These are phyloP conservation scores for Amaranthus hypochondriacus DNA, from an alignment of 148 eudicot genomes.

Conservation along the genomic window DNA sequence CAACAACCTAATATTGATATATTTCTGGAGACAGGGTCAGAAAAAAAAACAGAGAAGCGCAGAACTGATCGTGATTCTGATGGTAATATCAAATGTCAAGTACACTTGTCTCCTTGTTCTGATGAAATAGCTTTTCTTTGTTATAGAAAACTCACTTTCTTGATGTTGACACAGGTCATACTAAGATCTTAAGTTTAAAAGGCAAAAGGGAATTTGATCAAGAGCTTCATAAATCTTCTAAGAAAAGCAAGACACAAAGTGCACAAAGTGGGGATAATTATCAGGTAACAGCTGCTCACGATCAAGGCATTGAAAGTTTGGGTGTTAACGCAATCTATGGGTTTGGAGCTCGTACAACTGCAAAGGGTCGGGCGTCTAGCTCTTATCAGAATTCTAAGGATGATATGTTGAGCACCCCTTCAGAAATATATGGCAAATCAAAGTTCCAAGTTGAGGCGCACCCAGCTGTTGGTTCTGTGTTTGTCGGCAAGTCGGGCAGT, in stretches of 20 bases:
- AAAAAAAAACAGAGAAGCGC: conserved; percentile 42
- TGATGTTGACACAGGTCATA: conserved; percentile 43
- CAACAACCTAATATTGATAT: conserved; percentile 33
- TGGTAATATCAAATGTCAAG: conserved; percentile 46
- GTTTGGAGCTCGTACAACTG: conserved; percentile 31
- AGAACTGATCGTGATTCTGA: conserved; percentile 39
- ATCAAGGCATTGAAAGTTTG: conserved; percentile 35
- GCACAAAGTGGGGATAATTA: conserved; percentile 32
- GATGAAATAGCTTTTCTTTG: neutral
- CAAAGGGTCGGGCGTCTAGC: conserved; percentile 35
- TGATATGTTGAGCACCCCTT: conserved; percentile 26
- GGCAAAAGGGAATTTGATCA: conserved; percentile 47
- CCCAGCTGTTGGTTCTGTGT: conserved; percentile 31
- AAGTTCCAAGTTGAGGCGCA: conserved; percentile 27
- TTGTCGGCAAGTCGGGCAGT: conserved; percentile 31
- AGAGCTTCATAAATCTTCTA: conserved; percentile 50
- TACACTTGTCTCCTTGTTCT: conserved; percentile 10
- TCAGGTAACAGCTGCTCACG: conserved; percentile 34
- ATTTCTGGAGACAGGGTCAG: conserved; percentile 34
- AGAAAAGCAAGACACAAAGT: conserved; percentile 48
- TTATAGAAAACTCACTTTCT: conserved; percentile 9
- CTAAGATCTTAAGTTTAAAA: conserved; percentile 42
- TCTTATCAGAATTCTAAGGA: conserved; percentile 35
- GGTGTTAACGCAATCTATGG: conserved; percentile 40
- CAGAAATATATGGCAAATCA: conserved; percentile 21